A percentile compares a stretch with the other conserved stretches of the same genome.
Evolutionary conservation across 1,284 basidiomycete genomes (phyloP).

Genomic region (Puccinia brachypodii): DNA sequence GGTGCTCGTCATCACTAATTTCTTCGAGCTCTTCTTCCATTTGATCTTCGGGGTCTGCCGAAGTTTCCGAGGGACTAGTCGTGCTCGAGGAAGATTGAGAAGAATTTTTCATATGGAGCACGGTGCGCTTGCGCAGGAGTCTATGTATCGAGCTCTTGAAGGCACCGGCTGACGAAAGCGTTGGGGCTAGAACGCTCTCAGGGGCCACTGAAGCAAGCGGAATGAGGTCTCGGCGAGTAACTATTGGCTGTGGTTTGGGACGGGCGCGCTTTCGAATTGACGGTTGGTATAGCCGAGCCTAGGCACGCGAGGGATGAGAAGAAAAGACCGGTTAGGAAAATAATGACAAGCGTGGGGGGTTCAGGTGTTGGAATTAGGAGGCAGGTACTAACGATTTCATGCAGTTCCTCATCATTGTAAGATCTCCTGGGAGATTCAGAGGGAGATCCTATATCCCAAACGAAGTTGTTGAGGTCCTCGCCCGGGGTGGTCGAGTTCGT

Average conservation of each 20-base stretch:
- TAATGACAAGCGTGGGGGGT: not conserved
- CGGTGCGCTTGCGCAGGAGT: not conserved
- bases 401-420: not conserved
- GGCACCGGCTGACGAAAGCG: not conserved
- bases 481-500: not conserved
- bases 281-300: conserved; percentile 7
- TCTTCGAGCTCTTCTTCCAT: not conserved
- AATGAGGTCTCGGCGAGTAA: not conserved
- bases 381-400: not conserved
- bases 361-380: not conserved
- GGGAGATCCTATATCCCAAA: not conserved
- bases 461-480: conserved; percentile 14
- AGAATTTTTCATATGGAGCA: conserved; percentile 1
- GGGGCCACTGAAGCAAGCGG: not conserved
- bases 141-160: not conserved
- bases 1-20: conserved; percentile 2
- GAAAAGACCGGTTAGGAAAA: too few relatives aligned
- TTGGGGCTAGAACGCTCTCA: not conserved
- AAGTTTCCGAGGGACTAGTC: not conserved
- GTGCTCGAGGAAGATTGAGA: conserved; percentile 27
- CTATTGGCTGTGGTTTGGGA: not conserved
- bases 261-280: conserved; percentile 1
- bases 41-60: not conserved
- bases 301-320: not conserved
- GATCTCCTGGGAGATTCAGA: not conserved